A percentile compares a stretch with the other conserved stretches of the same genome.
Evolutionary conservation across 805 yeast species (phyloP).

Genomic region (Maudiozyma turicensis): DNA sequence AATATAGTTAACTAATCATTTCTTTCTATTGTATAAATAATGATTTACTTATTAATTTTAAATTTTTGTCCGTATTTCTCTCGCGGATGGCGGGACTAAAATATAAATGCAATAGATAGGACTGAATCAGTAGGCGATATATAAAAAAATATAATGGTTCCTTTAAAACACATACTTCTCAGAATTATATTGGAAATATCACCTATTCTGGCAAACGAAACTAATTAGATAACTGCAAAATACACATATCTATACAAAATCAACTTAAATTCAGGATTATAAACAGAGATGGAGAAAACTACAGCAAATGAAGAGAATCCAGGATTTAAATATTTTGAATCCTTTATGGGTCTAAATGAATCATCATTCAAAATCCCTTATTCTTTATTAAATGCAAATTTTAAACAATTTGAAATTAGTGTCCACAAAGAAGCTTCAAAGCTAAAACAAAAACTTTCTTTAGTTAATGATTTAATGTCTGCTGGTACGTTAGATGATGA

Average conservation of each 20-base stretch:
- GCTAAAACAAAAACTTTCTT: slow-evolving; percentile 10
- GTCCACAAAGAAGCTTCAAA: slow-evolving; percentile 46
- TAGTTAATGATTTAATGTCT: slow-evolving; percentile 21
- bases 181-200: neutral
- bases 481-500: slow-evolving; percentile 14
- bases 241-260: neutral
- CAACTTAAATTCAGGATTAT: too few species aligned
- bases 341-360: slow-evolving; percentile 36
- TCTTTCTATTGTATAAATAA: too few species aligned
- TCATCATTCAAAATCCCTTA: slow-evolving; percentile 60
- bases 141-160: too few species aligned
- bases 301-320: neutral
- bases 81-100: neutral
- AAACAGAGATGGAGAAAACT: neutral
- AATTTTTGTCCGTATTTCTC: neutral
- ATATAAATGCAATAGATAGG: neutral
- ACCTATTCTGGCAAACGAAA: neutral
- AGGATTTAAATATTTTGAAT: neutral
- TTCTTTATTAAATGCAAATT: slow-evolving; percentile 55
- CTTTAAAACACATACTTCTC: too few species aligned
- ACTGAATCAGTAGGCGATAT: too few species aligned
- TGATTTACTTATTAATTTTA: too few species aligned
- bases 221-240: neutral
- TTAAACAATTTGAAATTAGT: slow-evolving; percentile 49
- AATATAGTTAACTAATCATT: too few species aligned